These are phyloP conservation scores for Stemphylium vesicarium DNA, from an alignment of 2,329 filamentous ascomycete species.

Conservation along the genomic window DNA sequence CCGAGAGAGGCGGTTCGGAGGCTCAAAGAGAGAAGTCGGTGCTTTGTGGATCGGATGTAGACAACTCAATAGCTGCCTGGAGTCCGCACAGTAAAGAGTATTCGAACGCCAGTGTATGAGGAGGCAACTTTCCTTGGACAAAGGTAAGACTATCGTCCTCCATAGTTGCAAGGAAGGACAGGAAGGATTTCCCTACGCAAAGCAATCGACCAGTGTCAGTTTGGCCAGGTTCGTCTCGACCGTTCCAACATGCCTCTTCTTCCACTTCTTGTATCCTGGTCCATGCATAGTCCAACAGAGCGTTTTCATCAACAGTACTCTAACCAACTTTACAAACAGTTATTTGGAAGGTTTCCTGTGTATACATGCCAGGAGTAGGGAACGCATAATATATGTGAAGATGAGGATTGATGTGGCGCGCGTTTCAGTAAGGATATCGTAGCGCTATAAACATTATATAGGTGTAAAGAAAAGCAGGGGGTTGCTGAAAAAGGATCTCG, in stretches of 20 bases:
- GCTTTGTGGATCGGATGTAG: neutral
- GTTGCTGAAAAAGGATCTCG: too few species aligned
- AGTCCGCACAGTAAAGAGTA: neutral
- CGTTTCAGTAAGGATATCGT: neutral
- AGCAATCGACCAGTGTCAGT: slow-evolving; percentile 1
- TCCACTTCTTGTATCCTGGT: neutral
- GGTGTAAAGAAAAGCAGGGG: too few species aligned
- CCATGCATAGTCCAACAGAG: neutral
- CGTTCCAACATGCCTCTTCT: neutral
- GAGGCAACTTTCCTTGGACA: neutral
- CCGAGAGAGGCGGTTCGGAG: neutral
- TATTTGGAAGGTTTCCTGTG: neutral
- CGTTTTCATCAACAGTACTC: neutral
- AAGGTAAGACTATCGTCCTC: neutral
- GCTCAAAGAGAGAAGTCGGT: neutral
- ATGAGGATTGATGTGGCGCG: neutral
- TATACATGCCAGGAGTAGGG: neutral
- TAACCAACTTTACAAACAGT: neutral
- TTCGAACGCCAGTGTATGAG: neutral
- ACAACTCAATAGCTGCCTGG: neutral
- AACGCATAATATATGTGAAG: neutral
- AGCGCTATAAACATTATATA: neutral
- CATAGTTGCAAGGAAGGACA: slow-evolving; percentile 2
- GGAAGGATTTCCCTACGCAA: slow-evolving; percentile 2
- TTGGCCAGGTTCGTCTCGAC: neutral